Evolutionary conservation across 352 stramenopile species (phyloP).

Genomic region (Pythium scleroteichum): DNA sequence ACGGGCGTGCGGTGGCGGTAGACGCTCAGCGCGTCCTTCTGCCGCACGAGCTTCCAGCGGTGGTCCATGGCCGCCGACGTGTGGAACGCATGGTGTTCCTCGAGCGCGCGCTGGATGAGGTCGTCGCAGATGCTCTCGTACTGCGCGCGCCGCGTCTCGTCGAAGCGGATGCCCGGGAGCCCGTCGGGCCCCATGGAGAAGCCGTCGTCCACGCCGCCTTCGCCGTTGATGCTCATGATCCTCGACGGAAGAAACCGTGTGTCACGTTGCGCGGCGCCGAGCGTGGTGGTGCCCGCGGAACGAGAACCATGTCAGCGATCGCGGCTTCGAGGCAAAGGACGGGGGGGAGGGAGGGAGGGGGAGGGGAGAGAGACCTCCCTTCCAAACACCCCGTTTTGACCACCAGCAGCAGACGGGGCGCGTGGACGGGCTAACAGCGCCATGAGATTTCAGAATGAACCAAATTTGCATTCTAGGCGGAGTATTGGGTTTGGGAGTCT

Average conservation of each 20-base stretch:
- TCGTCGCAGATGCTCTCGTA: slow-evolving; percentile 56
- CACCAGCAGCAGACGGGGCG: not conserved
- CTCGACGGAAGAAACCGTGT: too few species aligned
- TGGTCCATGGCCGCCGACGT: slow-evolving; percentile 28
- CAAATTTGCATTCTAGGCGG: too few species aligned
- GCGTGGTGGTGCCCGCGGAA: too few species aligned
- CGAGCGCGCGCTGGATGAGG: slow-evolving; percentile 55
- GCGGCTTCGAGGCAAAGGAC: too few species aligned
- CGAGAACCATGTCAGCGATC: too few species aligned
- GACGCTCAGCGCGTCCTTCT: slow-evolving; percentile 56
- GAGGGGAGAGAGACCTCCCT: not conserved
- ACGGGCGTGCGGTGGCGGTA: slow-evolving; percentile 42
- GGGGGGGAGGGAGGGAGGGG: not conserved
- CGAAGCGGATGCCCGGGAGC: slow-evolving; percentile 42
- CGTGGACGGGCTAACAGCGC: too few species aligned
- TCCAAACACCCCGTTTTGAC: not conserved
- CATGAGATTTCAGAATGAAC: too few species aligned
- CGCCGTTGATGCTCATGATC: slow-evolving; percentile 15
- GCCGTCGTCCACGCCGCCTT: slow-evolving; percentile 5
- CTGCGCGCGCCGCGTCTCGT: slow-evolving; percentile 32
- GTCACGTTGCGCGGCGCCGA: too few species aligned
- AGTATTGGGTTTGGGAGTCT: too few species aligned
- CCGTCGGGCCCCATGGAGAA: slow-evolving; percentile 33
- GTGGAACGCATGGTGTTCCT: slow-evolving; percentile 62
- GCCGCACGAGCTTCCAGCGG: slow-evolving; percentile 59